These are phyloP conservation scores for Simmondsia chinensis DNA, from an alignment of 148 eudicot genomes.

Conservation along the genomic window DNA sequence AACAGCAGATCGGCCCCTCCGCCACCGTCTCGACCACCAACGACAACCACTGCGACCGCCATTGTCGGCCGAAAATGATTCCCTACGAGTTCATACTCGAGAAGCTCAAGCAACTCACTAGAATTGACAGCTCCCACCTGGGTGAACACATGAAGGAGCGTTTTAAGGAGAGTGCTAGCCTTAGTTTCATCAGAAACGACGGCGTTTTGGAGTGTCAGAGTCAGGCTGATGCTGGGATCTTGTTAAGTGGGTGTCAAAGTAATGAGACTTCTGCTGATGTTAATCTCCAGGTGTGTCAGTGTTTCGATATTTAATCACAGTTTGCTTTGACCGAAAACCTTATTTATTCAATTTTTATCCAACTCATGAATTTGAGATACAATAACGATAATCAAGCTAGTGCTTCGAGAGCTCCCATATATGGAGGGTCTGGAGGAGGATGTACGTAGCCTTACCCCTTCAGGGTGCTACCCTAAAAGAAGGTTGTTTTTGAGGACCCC, in stretches of 20 bases:
- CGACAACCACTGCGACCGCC: neutral
- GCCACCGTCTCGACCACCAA: neutral
- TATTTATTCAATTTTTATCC: too few species aligned
- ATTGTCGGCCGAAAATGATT: slow-evolving; percentile 16
- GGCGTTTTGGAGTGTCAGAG: too few species aligned
- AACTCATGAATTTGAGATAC: too few species aligned
- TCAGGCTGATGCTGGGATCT: slow-evolving; percentile 40
- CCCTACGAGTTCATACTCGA: slow-evolving; percentile 28
- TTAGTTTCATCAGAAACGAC: slow-evolving; percentile 16
- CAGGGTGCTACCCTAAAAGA: too few species aligned
- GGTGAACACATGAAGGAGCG: slow-evolving; percentile 28
- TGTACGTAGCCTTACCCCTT: too few species aligned
- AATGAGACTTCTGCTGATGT: slow-evolving; percentile 51
- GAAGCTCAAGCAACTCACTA: slow-evolving; percentile 30
- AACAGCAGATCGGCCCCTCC: slow-evolving; percentile 37
- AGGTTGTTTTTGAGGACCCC: too few species aligned
- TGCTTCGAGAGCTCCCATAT: too few species aligned
- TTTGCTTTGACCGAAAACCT: too few species aligned
- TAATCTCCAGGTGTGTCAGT: too few species aligned
- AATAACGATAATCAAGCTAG: too few species aligned
- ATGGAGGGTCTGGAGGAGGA: too few species aligned
- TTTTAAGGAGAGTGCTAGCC: slow-evolving; percentile 37
- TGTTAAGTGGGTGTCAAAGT: slow-evolving; percentile 57
- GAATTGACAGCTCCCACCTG: slow-evolving; percentile 18
- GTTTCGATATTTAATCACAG: too few species aligned